phyloP scores from a whole-genome alignment of 257 asterid species.

The Solanum ossicruentum region DNA sequence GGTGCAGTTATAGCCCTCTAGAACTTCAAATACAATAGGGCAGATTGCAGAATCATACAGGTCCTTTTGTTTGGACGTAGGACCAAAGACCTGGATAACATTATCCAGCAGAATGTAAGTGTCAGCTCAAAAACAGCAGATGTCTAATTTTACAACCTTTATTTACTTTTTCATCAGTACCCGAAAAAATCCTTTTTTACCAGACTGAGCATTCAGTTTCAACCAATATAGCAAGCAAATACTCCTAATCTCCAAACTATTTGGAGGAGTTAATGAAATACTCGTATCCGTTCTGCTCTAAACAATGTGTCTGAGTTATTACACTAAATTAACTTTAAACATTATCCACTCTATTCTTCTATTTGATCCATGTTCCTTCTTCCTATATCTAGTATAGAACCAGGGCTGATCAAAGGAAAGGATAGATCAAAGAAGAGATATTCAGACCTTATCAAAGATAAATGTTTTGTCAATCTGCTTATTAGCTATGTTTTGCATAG shows the following conservation, averaged over 20 bases:
- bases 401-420: not conserved
- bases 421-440: not conserved
- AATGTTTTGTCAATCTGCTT: conserved; percentile 97
- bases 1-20: conserved; percentile 97
- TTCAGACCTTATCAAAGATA: conserved; percentile 70
- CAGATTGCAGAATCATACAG: conserved; percentile 75
- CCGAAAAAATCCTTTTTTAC: not conserved
- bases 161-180: not conserved
- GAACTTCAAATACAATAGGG: conserved; percentile 86
- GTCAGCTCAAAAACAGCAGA: not conserved
- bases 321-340: not conserved
- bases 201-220: not conserved
- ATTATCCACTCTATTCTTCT: not conserved
- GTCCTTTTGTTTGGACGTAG: conserved; percentile 85
- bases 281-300: not conserved
- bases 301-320: not conserved
- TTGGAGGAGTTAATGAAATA: not conserved
- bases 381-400: not conserved
- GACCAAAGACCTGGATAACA: conserved; percentile 75
- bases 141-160: not conserved
- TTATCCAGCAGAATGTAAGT: not conserved
- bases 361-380: not conserved
- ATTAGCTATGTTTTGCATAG: conserved; percentile 92
- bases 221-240: not conserved
- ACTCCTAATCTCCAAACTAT: not conserved